Conservation (phyloP, 805 yeast genomes). For the Candida fluviatilis region DNA sequence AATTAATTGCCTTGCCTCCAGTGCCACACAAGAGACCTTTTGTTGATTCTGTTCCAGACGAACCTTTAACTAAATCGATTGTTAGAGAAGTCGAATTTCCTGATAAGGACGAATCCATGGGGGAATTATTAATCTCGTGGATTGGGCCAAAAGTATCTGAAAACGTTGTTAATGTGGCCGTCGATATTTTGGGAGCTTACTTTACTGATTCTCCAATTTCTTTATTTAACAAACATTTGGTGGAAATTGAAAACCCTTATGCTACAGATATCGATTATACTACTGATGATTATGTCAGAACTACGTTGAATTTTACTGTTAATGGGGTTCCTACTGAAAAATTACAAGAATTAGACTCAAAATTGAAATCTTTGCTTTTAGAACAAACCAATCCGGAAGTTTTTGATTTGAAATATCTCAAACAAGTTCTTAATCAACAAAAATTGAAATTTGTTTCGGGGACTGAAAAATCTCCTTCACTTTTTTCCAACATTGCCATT, state of each 20-base stretch:
- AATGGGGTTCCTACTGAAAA: slow-evolving; percentile 74
- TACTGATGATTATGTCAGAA: slow-evolving; percentile 68
- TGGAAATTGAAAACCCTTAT: slow-evolving; percentile 77
- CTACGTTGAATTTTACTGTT: slow-evolving; percentile 54
- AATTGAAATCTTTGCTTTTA: slow-evolving; percentile 46
- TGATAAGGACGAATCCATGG: slow-evolving; percentile 81
- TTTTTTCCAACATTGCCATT: slow-evolving; percentile 63
- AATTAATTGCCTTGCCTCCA: slow-evolving; percentile 42
- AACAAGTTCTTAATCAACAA: slow-evolving; percentile 62
- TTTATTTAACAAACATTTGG: slow-evolving; percentile 62
- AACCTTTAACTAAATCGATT: slow-evolving; percentile 36
- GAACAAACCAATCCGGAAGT: slow-evolving; percentile 46
- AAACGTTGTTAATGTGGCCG: slow-evolving; percentile 55
- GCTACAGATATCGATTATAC: slow-evolving; percentile 68
- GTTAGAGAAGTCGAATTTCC: slow-evolving; percentile 70
- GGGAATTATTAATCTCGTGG: slow-evolving; percentile 74
- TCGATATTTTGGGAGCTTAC: slow-evolving; percentile 68
- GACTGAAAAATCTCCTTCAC: slow-evolving; percentile 60
- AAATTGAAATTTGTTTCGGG: slow-evolving; percentile 57
- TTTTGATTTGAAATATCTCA: slow-evolving; percentile 63
- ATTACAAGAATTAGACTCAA: slow-evolving; percentile 49
- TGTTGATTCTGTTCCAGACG: slow-evolving; percentile 56
- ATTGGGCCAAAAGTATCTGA: slow-evolving; percentile 68
- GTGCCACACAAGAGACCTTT: slow-evolving; percentile 61
- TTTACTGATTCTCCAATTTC: slow-evolving; percentile 77